Evolutionary conservation across 345 rosid genomes (phyloP).

Genomic region (Fremontodendron californicum): DNA sequence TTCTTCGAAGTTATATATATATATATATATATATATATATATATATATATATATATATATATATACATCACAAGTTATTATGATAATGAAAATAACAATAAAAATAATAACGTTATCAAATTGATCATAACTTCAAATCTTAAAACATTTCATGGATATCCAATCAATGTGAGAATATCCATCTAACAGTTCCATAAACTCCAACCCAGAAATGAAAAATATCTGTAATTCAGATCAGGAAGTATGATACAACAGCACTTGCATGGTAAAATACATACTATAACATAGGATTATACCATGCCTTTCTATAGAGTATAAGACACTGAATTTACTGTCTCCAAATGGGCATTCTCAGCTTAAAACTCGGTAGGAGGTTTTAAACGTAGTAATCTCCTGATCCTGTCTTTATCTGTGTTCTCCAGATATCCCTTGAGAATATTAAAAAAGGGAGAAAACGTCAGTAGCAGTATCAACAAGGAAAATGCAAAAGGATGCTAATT

Average conservation of each 20-base stretch:
- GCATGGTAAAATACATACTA: background rate
- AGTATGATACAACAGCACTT: background rate
- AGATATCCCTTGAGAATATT: slow-evolving; percentile 53
- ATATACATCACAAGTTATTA: background rate
- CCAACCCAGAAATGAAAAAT: background rate
- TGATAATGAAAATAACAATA: slow-evolving; percentile 20
- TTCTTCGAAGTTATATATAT: no score
- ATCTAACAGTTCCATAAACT: background rate
- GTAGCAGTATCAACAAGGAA: background rate
- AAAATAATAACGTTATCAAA: background rate
- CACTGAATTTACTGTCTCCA: background rate
- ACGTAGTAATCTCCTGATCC: slow-evolving; percentile 74
- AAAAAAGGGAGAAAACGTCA: background rate
- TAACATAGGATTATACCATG: background rate
- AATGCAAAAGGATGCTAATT: background rate
- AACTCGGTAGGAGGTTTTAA: slow-evolving; percentile 85
- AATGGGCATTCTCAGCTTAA: slow-evolving; percentile 27
- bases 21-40: no score
- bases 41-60: no score
- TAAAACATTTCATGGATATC: background rate
- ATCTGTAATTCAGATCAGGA: background rate
- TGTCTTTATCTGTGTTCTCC: slow-evolving; percentile 83
- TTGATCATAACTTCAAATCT: background rate
- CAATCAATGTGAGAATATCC: background rate
- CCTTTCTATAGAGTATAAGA: slow-evolving; percentile 4